Evolutionary conservation across 495 filamentous ascomycete genomes (phyloP).

Genomic region (Pseudomonodictys pantanalensis): DNA sequence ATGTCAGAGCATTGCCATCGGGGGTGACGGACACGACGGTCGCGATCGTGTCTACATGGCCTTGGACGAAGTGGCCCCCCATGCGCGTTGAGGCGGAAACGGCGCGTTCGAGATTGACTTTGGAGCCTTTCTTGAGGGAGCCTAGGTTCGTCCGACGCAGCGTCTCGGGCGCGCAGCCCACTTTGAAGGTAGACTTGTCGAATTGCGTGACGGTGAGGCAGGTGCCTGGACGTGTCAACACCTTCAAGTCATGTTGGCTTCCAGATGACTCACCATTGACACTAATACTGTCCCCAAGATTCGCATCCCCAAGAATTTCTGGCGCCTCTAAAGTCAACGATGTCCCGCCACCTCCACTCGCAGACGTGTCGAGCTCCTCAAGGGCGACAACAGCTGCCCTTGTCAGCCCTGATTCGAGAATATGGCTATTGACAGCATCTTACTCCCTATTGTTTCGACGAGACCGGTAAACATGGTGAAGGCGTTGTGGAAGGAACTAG

Average conservation of each 20-base stretch:
- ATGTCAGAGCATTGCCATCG: conserved; percentile 84
- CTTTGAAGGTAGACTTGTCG: conserved; percentile 69
- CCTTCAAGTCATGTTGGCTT: background rate
- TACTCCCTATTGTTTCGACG: conserved; percentile 92
- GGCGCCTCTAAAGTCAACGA: conserved; percentile 74
- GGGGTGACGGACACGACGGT: conserved; percentile 62
- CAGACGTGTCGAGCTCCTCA: conserved; percentile 70
- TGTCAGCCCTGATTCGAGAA: conserved; percentile 36
- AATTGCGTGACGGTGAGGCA: conserved; percentile 91
- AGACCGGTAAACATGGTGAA: conserved; percentile 91
- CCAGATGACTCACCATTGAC: conserved; percentile 69
- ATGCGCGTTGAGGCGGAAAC: conserved; percentile 86
- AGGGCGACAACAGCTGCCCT: conserved; percentile 73
- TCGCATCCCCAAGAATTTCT: conserved; percentile 73
- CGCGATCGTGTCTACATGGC: conserved; percentile 89
- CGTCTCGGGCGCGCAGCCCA: conserved; percentile 94
- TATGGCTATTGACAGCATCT: conserved; percentile 35
- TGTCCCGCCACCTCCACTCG: conserved; percentile 70
- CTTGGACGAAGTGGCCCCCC: conserved; percentile 84
- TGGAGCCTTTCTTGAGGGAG: conserved; percentile 52
- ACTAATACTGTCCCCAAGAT: conserved; percentile 88
- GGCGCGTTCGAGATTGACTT: conserved; percentile 90
- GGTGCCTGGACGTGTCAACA: conserved; percentile 49
- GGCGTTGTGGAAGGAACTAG: conserved; percentile 9
- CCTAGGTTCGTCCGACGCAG: conserved; percentile 94